Evolutionary conservation across 2,329 filamentous ascomycete species (phyloP).

Genomic region (Xylaria multiplex): DNA sequence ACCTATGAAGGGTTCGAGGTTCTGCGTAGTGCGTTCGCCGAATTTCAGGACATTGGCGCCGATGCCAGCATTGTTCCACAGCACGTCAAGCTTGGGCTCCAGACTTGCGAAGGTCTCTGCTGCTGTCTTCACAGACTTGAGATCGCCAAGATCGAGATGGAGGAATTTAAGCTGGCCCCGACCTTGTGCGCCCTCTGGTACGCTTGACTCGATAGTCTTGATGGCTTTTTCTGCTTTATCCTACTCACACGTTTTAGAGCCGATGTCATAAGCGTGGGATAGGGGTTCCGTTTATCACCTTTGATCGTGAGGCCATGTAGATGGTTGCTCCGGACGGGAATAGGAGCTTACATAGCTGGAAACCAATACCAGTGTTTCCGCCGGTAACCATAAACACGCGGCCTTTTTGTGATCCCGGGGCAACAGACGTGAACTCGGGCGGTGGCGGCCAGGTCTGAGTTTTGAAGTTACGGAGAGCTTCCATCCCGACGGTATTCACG

Average conservation of each 20-base stretch:
- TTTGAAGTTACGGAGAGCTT: slow-evolving; percentile 26
- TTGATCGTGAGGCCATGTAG: slow-evolving; percentile 61
- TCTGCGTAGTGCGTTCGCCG: slow-evolving; percentile 46
- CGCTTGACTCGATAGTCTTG: slow-evolving; percentile 40
- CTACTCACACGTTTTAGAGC: slow-evolving; percentile 44
- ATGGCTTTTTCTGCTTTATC: slow-evolving; percentile 50
- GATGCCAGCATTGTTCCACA: slow-evolving; percentile 43
- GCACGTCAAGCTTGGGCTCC: slow-evolving; percentile 38
- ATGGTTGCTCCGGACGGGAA: slow-evolving; percentile 63
- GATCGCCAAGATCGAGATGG: slow-evolving; percentile 38
- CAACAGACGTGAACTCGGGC: slow-evolving; percentile 43
- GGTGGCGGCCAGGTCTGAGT: slow-evolving; percentile 42
- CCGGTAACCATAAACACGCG: slow-evolving; percentile 60
- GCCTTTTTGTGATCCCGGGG: slow-evolving; percentile 40
- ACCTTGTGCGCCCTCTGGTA: slow-evolving; percentile 15
- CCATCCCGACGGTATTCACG: slow-evolving; percentile 11
- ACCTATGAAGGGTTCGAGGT: slow-evolving; percentile 50
- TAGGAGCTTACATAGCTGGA: slow-evolving; percentile 62
- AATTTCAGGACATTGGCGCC: slow-evolving; percentile 36
- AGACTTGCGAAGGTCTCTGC: slow-evolving; percentile 37
- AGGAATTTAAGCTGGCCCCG: slow-evolving; percentile 38
- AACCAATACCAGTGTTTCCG: slow-evolving; percentile 55
- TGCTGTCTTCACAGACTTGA: slow-evolving; percentile 32
- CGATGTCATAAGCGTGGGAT: slow-evolving; percentile 27
- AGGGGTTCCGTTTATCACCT: slow-evolving; percentile 33